Percentiles rank a stretch among this genome's conserved stretches.
Evolutionary conservation across 2,329 filamentous ascomycete genomes (phyloP).

Genomic region (Diplodia scrobiculata): DNA sequence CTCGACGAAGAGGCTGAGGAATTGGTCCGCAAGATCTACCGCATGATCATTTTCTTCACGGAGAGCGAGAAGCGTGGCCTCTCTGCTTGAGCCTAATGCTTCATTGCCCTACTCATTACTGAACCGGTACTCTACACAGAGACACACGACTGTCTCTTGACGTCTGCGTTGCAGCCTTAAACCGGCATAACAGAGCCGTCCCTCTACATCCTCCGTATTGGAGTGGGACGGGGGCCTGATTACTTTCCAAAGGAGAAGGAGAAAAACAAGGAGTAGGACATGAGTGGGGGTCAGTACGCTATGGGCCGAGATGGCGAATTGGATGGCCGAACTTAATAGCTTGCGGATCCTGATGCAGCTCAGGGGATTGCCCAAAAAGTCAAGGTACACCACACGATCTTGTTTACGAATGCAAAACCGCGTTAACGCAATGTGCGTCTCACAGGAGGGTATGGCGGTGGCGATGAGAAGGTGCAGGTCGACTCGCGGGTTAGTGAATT

Average conservation of each 20-base stretch:
- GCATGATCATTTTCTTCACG: conserved; percentile 56
- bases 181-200: not conserved
- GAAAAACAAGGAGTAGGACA: not conserved
- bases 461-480: not conserved
- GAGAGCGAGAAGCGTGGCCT: conserved; percentile 27
- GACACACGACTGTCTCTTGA: not conserved
- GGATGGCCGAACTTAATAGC: conserved; percentile 14
- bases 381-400: conserved; percentile 10
- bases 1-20: conserved; percentile 94
- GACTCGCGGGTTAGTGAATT: not conserved
- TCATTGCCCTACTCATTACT: conserved; percentile 54
- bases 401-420: not conserved
- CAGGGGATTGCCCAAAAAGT: not conserved
- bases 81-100: conserved; percentile 2
- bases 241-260: not conserved
- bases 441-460: not conserved
- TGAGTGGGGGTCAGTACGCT: not conserved
- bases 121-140: not conserved
- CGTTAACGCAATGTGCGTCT: conserved; percentile 13
- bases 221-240: not conserved
- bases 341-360: not conserved
- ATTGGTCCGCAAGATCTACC: conserved; percentile 94
- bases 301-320: not conserved
- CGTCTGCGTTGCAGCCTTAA: not conserved
- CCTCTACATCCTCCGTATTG: not conserved